Evolutionary conservation across 495 filamentous ascomycete genomes (phyloP).

Genomic region (Hyaloscypha hepaticicola): DNA sequence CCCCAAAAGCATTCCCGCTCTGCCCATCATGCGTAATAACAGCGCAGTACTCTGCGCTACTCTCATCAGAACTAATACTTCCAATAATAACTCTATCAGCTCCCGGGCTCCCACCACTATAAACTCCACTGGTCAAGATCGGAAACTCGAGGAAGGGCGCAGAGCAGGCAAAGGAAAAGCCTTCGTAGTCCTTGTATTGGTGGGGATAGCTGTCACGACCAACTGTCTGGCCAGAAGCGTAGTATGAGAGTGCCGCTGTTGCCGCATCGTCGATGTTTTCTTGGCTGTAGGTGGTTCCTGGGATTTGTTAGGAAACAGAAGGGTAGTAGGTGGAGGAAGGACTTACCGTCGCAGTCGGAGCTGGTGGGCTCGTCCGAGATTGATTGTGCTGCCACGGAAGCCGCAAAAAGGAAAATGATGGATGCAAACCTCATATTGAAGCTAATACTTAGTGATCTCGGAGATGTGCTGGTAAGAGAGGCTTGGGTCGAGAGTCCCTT

Average conservation of each 20-base stretch:
- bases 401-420: constrained; percentile 4
- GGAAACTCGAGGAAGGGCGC: constrained; percentile 71
- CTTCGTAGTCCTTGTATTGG: constrained; percentile 72
- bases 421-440: constrained; percentile 6
- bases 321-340: not conserved
- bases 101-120: constrained; percentile 64
- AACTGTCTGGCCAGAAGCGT: constrained; percentile 45
- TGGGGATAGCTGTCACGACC: constrained; percentile 62
- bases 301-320: constrained; percentile 31
- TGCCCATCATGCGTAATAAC: constrained; percentile 71
- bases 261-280: constrained; percentile 49
- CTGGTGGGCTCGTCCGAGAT: constrained; percentile 17
- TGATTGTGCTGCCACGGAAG: constrained; percentile 6
- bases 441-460: too few species aligned
- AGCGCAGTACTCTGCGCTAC: constrained; percentile 43
- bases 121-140: constrained; percentile 54
- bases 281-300: constrained; percentile 39
- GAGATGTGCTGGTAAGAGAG: too few species aligned
- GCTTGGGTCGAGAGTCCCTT: too few species aligned
- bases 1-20: constrained; percentile 63
- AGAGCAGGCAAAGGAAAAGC: constrained; percentile 59
- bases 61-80: constrained; percentile 31
- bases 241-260: constrained; percentile 48
- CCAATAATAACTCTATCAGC: constrained; percentile 74
- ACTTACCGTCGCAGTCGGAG: not conserved